A percentile compares a stretch with the other conserved stretches of the same genome.
Conservation (phyloP, 768 basidiomycete genomes). For the Serendipita sp. region DNA sequence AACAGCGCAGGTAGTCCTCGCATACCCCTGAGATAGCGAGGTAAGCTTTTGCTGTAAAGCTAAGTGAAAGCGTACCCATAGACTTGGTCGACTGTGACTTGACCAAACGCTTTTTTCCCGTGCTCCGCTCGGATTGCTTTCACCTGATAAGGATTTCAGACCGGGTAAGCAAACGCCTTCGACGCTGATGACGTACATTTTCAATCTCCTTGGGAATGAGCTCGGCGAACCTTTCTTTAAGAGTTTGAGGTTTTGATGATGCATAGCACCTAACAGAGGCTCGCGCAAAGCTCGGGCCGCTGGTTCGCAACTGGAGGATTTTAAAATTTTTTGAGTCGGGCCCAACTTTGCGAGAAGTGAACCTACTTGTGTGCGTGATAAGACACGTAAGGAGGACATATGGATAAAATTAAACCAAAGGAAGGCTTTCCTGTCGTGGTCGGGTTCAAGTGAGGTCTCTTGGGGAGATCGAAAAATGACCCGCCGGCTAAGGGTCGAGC, state of each 20-base stretch:
- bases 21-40: constrained; percentile 46
- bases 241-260: constrained; percentile 45
- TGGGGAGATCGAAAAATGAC: background rate
- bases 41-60: constrained; percentile 4
- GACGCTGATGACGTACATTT: constrained; percentile 29
- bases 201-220: constrained; percentile 81
- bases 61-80: constrained; percentile 44
- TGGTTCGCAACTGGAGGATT: background rate
- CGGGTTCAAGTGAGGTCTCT: background rate
- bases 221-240: constrained; percentile 87
- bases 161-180: constrained; percentile 8
- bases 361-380: background rate
- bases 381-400: background rate
- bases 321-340: background rate
- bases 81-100: constrained; percentile 78
- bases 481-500: background rate
- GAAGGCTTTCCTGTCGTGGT: background rate
- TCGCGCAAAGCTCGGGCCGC: background rate
- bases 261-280: background rate
- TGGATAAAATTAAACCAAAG: background rate
- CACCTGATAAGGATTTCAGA: constrained; percentile 30
- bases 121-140: constrained; percentile 71
- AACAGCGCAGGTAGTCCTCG: constrained; percentile 83
- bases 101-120: constrained; percentile 87
- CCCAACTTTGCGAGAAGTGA: background rate